These are phyloP conservation scores for Canavalia ensiformis DNA, from an alignment of 306 rosid genomes.

Conservation along the genomic window DNA sequence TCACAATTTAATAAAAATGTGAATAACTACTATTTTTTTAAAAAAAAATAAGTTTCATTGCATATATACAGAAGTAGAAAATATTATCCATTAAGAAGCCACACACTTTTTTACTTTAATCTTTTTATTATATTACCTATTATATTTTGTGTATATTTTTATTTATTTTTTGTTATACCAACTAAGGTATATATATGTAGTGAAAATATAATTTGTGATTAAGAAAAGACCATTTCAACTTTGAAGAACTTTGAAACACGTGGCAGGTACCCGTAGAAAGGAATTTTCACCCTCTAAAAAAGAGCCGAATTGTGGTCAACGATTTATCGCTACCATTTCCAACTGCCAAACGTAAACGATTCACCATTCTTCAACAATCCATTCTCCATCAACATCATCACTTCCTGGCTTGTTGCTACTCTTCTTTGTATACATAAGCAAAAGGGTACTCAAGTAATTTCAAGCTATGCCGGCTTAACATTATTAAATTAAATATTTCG, in stretches of 20 bases:
- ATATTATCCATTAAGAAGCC: too few relatives aligned
- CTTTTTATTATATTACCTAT: too few relatives aligned
- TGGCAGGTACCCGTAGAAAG: constrained; percentile 22
- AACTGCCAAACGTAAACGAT: constrained; percentile 22
- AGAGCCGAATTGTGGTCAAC: not conserved
- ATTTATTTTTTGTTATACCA: too few relatives aligned
- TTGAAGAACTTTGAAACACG: not conserved
- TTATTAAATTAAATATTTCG: constrained; percentile 7
- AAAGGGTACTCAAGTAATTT: constrained; percentile 31
- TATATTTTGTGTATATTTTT: too few relatives aligned
- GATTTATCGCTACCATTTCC: constrained; percentile 23
- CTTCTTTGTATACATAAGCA: not conserved
- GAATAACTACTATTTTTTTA: too few relatives aligned
- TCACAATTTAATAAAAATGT: too few relatives aligned
- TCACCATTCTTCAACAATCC: not conserved
- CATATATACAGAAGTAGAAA: too few relatives aligned
- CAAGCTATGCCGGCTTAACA: constrained; percentile 42
- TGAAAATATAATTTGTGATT: too few relatives aligned
- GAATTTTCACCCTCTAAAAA: not conserved
- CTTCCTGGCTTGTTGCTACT: too few relatives aligned
- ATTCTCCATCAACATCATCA: not conserved
- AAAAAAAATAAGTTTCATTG: too few relatives aligned
- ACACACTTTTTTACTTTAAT: too few relatives aligned
- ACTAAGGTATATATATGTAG: too few relatives aligned
- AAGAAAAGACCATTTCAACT: constrained; percentile 35